Base-by-base conservation (phyloP, 2,329 filamentous ascomycete species). In the Aureobasidium sp. region DNA sequence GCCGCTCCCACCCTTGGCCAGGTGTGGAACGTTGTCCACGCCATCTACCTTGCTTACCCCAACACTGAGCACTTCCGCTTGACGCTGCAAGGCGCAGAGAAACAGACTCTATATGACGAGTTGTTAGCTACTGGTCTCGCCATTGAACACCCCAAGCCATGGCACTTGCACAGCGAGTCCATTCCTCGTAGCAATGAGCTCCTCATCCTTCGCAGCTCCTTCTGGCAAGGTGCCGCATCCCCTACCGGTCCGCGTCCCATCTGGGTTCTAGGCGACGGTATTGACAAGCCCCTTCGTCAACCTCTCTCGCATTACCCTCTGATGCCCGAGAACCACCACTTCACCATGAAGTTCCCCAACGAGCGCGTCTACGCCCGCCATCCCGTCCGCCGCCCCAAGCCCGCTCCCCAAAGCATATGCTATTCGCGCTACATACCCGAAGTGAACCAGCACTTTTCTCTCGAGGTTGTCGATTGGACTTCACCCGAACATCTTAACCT, bases 381-480 rank as follows among this genome's bases (percentile, higher is more conserved):
- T 73, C 89, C 89, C 3, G 79, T 87, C 8, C 85, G 89, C 9
- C 84, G 85, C 1, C 80, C 84, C 37, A 92, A 93, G 76, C 89
- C 89, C 5, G 76, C 78, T 1, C 86, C 87, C 0, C 87, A 88
- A 3, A 82, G 85, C 1, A 81, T 88, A 64, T 81, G 89, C 67
- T 93, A 93, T 77, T 90, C 87, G 70, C 85, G 89, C 62, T 92
- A 86, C 77, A 86, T 92, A 64, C 88, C 88, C 8, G 85, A 91
- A 69, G 78, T 92, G 44, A 78, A 84, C 64, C 86, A 92, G 77
- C 87, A 84, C 66, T 92, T 92, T 72, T 89, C 86, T 64, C 88
- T 92, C 78, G 79, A 88, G n/a, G 85, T 84, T 12, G 79, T 93
- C 1, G 86, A 92, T 71, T 89, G 83, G 74, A 69, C 79, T 35